Percentiles rank a stretch among this genome's conserved stretches.
Evolutionary conservation across 2,329 filamentous ascomycete species (phyloP).

Genomic region (Coniochaeta sp.): DNA sequence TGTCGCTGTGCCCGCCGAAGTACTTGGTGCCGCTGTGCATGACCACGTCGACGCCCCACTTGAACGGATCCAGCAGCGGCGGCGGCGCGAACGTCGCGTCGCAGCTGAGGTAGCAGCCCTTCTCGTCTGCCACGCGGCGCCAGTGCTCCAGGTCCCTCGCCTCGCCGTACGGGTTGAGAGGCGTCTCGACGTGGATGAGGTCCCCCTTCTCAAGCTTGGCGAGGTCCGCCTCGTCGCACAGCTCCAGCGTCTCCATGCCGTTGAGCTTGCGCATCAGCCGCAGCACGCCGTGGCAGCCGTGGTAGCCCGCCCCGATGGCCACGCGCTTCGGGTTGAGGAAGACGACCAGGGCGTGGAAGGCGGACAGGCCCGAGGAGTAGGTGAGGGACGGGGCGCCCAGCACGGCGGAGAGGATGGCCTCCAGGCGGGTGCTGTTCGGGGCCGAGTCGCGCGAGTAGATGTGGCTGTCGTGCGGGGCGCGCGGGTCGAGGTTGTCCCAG

Average conservation of each 20-base stretch:
- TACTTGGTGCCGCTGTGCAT: constrained; percentile 97
- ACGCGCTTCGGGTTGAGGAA: constrained; percentile 74
- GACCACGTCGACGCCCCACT: constrained; percentile 72
- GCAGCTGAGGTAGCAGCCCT: constrained; percentile 71
- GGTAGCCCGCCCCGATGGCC: constrained; percentile 80
- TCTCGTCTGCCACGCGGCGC: constrained; percentile 62
- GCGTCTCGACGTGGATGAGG: constrained; percentile 86
- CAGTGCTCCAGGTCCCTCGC: constrained; percentile 67
- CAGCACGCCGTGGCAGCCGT: constrained; percentile 87
- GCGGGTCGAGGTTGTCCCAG: constrained; percentile 45
- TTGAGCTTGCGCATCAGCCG: constrained; percentile 66
- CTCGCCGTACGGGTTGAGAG: constrained; percentile 82
- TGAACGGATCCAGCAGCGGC: constrained; percentile 79
- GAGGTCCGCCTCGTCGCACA: constrained; percentile 40
- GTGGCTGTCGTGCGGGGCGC: constrained; percentile 53
- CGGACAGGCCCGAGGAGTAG: constrained; percentile 78
- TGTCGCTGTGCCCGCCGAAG: constrained; percentile 88
- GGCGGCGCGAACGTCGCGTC: constrained; percentile 93
- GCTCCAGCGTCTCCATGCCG: constrained; percentile 62
- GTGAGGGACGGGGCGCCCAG: constrained; percentile 64
- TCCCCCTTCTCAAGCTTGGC: constrained; percentile 68
- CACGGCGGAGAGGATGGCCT: constrained; percentile 70
- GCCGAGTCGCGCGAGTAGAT: constrained; percentile 77
- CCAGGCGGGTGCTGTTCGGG: constrained; percentile 78
- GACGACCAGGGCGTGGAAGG: constrained; percentile 84